Conservation (phyloP, 179 eudicot species). For the Vitellaria paradoxa region DNA sequence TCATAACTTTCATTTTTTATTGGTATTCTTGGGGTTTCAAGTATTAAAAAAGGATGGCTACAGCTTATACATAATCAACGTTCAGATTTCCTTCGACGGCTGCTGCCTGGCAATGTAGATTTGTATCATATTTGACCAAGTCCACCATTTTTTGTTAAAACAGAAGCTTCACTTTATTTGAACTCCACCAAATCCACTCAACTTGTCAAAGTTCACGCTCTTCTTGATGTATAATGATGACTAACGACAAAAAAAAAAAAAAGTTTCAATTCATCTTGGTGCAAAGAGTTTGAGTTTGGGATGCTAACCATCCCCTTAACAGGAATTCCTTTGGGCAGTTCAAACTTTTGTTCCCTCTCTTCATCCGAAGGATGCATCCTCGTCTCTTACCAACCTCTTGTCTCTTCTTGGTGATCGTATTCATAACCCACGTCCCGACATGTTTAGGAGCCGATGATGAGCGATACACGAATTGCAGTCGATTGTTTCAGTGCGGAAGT, state of each 20-base stretch:
- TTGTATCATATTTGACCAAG: background rate
- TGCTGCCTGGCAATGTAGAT: too few species aligned
- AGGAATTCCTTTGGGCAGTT: background rate
- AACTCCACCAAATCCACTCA: background rate
- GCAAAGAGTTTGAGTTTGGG: background rate
- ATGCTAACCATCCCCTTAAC: background rate
- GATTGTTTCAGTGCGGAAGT: conserved; percentile 26
- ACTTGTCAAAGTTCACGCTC: background rate
- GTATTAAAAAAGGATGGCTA: background rate
- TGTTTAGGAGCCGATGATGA: conserved; percentile 17
- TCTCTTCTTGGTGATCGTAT: background rate
- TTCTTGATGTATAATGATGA: background rate
- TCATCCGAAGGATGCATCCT: conserved; percentile 14
- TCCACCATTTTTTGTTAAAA: conserved; percentile 1
- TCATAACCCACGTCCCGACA: conserved; percentile 4
- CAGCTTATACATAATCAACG: background rate
- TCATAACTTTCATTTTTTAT: background rate
- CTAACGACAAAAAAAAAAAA: background rate
- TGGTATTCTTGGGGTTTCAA: background rate
- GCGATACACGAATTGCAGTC: conserved; percentile 20
- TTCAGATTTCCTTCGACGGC: background rate
- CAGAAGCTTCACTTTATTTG: conserved; percentile 8
- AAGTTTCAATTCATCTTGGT: background rate
- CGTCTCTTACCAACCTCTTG: conserved; percentile 7
- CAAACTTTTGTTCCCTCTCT: background rate